Evolutionary conservation across 2,329 filamentous ascomycete genomes (phyloP).

Genomic region (Fusarium transvaalense): DNA sequence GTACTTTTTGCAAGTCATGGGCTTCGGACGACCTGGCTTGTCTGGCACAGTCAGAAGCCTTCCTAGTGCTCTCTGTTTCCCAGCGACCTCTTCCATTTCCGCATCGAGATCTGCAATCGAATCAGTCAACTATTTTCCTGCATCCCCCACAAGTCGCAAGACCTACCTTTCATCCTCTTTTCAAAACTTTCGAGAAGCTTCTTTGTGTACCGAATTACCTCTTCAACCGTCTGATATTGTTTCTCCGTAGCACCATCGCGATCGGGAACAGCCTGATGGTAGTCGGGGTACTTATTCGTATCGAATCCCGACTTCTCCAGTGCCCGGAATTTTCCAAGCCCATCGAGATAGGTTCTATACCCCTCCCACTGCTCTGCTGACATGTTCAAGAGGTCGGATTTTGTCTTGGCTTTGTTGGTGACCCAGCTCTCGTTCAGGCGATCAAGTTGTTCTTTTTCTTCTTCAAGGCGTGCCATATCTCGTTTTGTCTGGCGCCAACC

Average conservation of each 20-base stretch:
- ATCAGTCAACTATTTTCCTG: conserved; percentile 37
- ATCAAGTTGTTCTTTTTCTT: conserved; percentile 47
- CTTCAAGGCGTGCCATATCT: conserved; percentile 42
- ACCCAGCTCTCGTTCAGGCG: conserved; percentile 49
- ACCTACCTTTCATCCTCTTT: conserved; percentile 53
- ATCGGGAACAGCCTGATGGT: conserved; percentile 55
- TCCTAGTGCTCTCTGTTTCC: conserved; percentile 56
- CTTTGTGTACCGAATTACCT: conserved; percentile 52
- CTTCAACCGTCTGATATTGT: conserved; percentile 49
- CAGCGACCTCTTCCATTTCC: conserved; percentile 51
- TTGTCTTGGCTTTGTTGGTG: conserved; percentile 45
- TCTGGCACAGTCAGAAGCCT: conserved; percentile 56
- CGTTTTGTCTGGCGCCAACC: conserved; percentile 53
- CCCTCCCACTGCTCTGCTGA: conserved; percentile 51
- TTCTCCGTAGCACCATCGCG: conserved; percentile 52
- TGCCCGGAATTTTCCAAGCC: conserved; percentile 52
- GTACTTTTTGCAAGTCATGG: conserved; percentile 61
- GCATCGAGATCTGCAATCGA: conserved; percentile 46
- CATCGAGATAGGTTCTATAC: conserved; percentile 54
- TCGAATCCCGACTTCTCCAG: conserved; percentile 57
- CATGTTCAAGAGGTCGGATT: conserved; percentile 50
- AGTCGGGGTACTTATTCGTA: conserved; percentile 55
- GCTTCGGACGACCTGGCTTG: conserved; percentile 53
- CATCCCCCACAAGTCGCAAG: background rate
- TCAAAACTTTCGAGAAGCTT: conserved; percentile 54